Evolutionary conservation across 2,329 filamentous ascomycete genomes (phyloP), one percentile per base, ranked within the genome.

Genomic region (Monosporascus sp.): DNA sequence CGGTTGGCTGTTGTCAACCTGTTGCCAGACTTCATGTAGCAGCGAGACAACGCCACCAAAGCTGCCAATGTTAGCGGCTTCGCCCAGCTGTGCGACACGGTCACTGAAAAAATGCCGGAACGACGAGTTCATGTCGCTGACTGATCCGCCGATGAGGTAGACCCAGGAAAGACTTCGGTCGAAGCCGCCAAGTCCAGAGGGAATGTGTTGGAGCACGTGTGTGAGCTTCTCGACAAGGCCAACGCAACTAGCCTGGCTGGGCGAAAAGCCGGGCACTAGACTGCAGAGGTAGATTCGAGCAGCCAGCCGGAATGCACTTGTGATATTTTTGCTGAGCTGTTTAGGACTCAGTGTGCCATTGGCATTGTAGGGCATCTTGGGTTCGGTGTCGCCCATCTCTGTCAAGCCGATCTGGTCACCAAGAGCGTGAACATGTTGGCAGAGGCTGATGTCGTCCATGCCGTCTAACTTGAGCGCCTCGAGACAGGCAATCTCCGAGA

Each of bases 251-350:
- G 78, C 76, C 64, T 94, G 87, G 53, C 79, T 80, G 48, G 88
- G 88, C 63, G 87, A 85, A 73, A 93, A 94, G 53, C 91, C 91
- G 0, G 93, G 93, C 0, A 97, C 90, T 37, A 99, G 80, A 67
- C 90, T 92, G 84, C 91, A 96, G n/a, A 97, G 85, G 73, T 97
- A 97, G 74, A 99, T 91, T 66, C 93, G 88, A 3, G 93, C 92
- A 2, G 93, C 93, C 51, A 96, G 78, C 64, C 93, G 90, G 83
- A 96, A 99, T 44, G 95, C 85, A 41, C 87, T 82, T 0, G 91
- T 96, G 72, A 97, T 91, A 77, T 95, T 96, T 71, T 83, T 86
- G 68, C 86, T 87, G 59, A 97, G 81, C 71, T 95, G 88, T 66
- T 88, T 89, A 3, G 92, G 88, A 52, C 86, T 86, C 61, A 97